Percentiles rank a stretch among this genome's conserved stretches.
These are phyloP conservation scores for Orbilia javanica DNA, from an alignment of 2,329 filamentous ascomycete species.

Conservation along the genomic window DNA sequence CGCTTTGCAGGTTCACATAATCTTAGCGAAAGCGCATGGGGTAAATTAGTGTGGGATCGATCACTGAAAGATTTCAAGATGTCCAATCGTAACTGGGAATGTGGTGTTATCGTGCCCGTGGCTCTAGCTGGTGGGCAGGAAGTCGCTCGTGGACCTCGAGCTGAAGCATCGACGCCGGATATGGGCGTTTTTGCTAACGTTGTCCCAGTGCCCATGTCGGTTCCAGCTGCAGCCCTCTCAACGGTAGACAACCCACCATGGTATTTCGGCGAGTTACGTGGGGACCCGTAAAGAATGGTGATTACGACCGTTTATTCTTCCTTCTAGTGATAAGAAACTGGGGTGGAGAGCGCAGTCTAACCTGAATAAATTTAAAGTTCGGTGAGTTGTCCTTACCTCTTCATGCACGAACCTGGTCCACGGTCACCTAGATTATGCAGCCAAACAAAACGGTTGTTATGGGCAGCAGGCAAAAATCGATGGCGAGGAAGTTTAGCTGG, in stretches of 20 bases:
- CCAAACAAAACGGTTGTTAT: constrained; percentile 48
- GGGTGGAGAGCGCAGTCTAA: constrained; percentile 51
- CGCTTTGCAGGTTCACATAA: constrained; percentile 83
- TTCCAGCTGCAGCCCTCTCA: constrained; percentile 45
- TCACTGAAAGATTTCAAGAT: constrained; percentile 77
- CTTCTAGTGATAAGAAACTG: constrained; percentile 41
- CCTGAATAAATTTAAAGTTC: constrained; percentile 59
- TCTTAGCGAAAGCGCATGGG: constrained; percentile 93
- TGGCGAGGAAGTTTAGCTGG: constrained; percentile 19
- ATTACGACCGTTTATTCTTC: constrained; percentile 30
- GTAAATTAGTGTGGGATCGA: constrained; percentile 79
- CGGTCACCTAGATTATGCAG: constrained; percentile 56
- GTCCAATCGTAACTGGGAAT: constrained; percentile 94
- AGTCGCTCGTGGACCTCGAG: neutral
- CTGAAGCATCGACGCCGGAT: constrained; percentile 45
- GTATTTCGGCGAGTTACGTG: constrained; percentile 58
- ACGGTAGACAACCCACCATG: constrained; percentile 53
- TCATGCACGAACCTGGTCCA: constrained; percentile 57
- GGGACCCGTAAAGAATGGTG: constrained; percentile 43
- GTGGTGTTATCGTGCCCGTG: constrained; percentile 82
- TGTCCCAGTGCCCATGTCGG: constrained; percentile 53
- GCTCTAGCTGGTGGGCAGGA: constrained; percentile 50
- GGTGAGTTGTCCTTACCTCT: constrained; percentile 49
- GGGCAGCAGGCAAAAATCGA: constrained; percentile 5
- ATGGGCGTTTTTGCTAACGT: constrained; percentile 39